Conservation (phyloP, 345 rosid species). For the Hevea brasiliensis region DNA sequence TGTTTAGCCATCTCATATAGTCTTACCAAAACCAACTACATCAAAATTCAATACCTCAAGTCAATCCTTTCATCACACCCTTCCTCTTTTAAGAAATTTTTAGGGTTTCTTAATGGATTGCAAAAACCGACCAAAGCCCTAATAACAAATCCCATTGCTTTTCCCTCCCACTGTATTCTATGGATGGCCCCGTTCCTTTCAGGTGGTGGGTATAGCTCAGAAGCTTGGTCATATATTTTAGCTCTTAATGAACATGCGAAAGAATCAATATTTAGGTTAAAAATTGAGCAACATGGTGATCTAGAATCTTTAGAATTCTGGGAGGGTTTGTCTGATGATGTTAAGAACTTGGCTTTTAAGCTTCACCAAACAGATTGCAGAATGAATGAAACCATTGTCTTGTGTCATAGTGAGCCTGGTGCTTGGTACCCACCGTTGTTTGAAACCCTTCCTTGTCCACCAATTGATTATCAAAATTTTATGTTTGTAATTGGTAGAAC, state of each 20-base stretch:
- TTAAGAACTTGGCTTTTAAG: constrained; percentile 43
- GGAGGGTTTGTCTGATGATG: constrained; percentile 61
- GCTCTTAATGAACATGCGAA: constrained; percentile 44
- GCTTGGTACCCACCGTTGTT: constrained; percentile 92
- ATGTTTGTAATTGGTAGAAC: constrained; percentile 70
- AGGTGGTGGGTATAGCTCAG: constrained; percentile 93
- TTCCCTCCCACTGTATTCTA: constrained; percentile 55
- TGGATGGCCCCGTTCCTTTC: constrained; percentile 97
- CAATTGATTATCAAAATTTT: constrained; percentile 50
- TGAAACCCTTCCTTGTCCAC: constrained; percentile 78
- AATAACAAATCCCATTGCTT: constrained; percentile 11
- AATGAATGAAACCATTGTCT: constrained; percentile 59
- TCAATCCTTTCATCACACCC: constrained; percentile 36
- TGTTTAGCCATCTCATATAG: constrained; percentile 44
- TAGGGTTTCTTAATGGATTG: constrained; percentile 21
- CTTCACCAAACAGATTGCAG: constrained; percentile 53
- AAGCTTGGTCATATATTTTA: constrained; percentile 77
- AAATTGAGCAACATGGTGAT: constrained; percentile 79
- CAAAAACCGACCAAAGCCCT: constrained; percentile 19
- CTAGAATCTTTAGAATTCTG: constrained; percentile 58
- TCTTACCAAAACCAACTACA: constrained; percentile 38
- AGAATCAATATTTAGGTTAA: constrained; percentile 49
- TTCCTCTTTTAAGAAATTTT: constrained; percentile 28
- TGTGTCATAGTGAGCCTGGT: constrained; percentile 94
- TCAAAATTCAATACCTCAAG: constrained; percentile 39